Base-by-base conservation (phyloP, 306 rosid genomes). In the Begonia fuchsioides region DNA sequence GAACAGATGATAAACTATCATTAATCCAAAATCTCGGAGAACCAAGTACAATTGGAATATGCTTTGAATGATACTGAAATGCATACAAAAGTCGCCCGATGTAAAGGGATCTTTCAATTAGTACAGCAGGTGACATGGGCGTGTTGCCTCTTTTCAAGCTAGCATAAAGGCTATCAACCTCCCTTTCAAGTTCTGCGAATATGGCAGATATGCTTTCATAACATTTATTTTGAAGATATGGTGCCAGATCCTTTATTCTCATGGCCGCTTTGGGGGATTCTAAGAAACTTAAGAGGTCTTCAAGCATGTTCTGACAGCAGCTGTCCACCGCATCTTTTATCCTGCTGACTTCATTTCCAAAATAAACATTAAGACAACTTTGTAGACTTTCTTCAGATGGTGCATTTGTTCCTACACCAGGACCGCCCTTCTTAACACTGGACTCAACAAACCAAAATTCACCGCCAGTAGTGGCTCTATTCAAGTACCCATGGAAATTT, bases 81-180 rank as follows among this genome's bases (percentile, higher is more conserved):
- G 98, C 92, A 77, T 81, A 90, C 81, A 90, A 60, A 49, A 85
- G 72, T 50, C 96, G 77, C 55, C 98, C 98, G 56, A 79, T 75
- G 77, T 85, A 90, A 68, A 90, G 92, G 46, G 95, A 76, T 57
- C 80, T 71, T 62, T 90, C 87, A 65, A 90, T 69, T 38, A 70
- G 69, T 59, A 70, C 54, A 40, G 76, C 64, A 39, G 76, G 69
- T 59, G 73, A 66, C 45, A 69, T 59, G 39, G 57, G 41, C 20
- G 12, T 65, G 71, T 67, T 55, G 38, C 67, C 53, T 14, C 55
- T 69, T 68, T 69, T 87, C 77, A 69, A 62, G 13, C 68, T 54
- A 44, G 61, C n/a, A n/a, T n/a, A 74, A 62, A 85, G 73, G 64
- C 56, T 57, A 57, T 76, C 81, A 38, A 90, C 78, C 72, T 81